Evolutionary conservation across 805 yeast species (phyloP).

Genomic region (Nakazawaea ambrosiae): DNA sequence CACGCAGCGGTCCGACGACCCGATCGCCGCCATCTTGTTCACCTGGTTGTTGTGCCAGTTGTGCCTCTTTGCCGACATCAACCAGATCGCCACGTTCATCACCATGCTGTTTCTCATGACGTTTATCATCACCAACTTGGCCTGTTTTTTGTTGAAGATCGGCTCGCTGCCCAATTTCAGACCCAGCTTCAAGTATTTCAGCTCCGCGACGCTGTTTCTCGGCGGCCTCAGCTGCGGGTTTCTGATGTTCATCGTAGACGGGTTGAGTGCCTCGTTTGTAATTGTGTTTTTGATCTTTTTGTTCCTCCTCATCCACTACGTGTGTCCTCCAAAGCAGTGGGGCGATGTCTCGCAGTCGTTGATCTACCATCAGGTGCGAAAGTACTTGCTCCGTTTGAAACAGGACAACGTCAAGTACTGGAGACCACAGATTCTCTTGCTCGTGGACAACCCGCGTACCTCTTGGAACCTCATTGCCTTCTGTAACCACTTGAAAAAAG

Average conservation of each 20-base stretch:
- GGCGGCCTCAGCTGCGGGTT: slow-evolving; percentile 66
- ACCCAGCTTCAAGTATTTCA: slow-evolving; percentile 89
- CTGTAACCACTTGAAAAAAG: slow-evolving; percentile 92
- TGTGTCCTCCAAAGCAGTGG: slow-evolving; percentile 93
- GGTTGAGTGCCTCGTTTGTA: slow-evolving; percentile 75
- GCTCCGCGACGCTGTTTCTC: slow-evolving; percentile 67
- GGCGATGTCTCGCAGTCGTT: slow-evolving; percentile 96
- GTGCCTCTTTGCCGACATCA: slow-evolving; percentile 83
- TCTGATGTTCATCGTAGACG: slow-evolving; percentile 95
- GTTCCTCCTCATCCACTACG: slow-evolving; percentile 77
- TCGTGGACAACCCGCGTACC: slow-evolving; percentile 88
- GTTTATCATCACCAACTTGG: slow-evolving; percentile 86
- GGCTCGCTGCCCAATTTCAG: slow-evolving; percentile 98
- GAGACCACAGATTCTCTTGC: slow-evolving; percentile 89
- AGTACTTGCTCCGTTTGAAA: slow-evolving; percentile 72
- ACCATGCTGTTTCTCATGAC: slow-evolving; percentile 98
- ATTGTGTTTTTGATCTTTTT: slow-evolving; percentile 58
- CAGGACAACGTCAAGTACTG: slow-evolving; percentile 96
- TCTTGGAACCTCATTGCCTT: slow-evolving; percentile 88
- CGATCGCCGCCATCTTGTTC: slow-evolving; percentile 56
- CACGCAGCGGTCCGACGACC: slow-evolving; percentile 40
- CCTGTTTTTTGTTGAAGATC: slow-evolving; percentile 80
- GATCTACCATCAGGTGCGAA: slow-evolving; percentile 94
- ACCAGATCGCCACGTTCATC: slow-evolving; percentile 88
- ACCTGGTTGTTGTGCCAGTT: slow-evolving; percentile 83